Conservation (phyloP, 495 filamentous ascomycete genomes). For the Hypoxylon lienhwacheense region DNA sequence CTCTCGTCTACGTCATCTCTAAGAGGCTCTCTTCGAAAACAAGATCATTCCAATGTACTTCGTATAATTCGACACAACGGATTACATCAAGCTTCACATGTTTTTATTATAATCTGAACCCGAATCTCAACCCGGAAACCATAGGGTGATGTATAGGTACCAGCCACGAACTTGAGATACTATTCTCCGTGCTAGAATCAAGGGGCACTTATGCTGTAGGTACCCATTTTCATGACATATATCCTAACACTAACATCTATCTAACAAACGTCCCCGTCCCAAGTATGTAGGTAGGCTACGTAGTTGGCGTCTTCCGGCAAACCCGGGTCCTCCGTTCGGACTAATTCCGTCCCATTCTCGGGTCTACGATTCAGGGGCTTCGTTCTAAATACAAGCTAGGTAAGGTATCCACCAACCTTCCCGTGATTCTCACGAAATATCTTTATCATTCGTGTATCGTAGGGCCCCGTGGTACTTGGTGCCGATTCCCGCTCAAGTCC, state of each 20-base stretch:
- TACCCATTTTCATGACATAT: too few species aligned
- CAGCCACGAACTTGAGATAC: too few species aligned
- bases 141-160: too few species aligned
- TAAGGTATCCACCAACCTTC: slow-evolving; percentile 2
- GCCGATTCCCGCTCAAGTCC: slow-evolving; percentile 2
- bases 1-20: slow-evolving; percentile 24
- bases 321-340: slow-evolving; percentile 15
- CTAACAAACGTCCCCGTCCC: neutral
- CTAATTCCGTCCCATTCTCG: slow-evolving; percentile 20
- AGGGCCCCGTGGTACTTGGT: neutral
- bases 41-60: too few species aligned
- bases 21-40: neutral
- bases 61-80: slow-evolving; percentile 2
- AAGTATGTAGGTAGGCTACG: neutral
- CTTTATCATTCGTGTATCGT: neutral
- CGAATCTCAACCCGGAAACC: too few species aligned
- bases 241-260: too few species aligned
- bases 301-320: slow-evolving; percentile 7
- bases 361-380: slow-evolving; percentile 26
- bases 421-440: neutral
- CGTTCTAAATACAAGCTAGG: slow-evolving; percentile 9
- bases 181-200: too few species aligned
- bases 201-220: too few species aligned
- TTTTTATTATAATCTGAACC: slow-evolving; percentile 1
- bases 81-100: slow-evolving; percentile 17